Conservation (phyloP, 2,329 filamentous ascomycete genomes). For the Gaeumannomyces sp. region DNA sequence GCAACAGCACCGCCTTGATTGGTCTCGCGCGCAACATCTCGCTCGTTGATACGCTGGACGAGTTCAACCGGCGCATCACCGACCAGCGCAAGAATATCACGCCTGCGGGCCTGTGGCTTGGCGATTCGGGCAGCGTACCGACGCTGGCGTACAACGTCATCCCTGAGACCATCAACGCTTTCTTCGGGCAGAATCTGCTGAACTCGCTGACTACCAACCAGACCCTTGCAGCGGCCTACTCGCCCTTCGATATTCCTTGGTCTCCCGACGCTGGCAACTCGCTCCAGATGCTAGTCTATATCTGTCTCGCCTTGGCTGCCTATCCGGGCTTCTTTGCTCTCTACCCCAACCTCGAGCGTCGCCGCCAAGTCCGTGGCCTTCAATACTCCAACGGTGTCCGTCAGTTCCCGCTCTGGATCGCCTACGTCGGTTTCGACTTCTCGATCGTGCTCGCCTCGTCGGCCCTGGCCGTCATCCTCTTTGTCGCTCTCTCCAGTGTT, state of each 20-base stretch:
- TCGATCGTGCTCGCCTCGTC: constrained; percentile 62
- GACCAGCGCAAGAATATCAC: constrained; percentile 60
- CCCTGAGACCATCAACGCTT: constrained; percentile 43
- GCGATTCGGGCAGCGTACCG: constrained; percentile 45
- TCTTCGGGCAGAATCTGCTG: constrained; percentile 61
- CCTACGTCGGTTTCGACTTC: constrained; percentile 78
- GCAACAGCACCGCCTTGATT: neutral
- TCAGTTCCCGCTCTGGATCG: constrained; percentile 75
- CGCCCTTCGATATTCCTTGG: constrained; percentile 70
- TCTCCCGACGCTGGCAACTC: constrained; percentile 62
- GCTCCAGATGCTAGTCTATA: constrained; percentile 75
- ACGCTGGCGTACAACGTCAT: constrained; percentile 69
- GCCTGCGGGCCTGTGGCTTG: constrained; percentile 76
- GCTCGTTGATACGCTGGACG: constrained; percentile 55
- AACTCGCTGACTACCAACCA: constrained; percentile 61
- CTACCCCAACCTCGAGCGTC: constrained; percentile 80
- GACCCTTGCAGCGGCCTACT: constrained; percentile 65
- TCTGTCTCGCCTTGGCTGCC: constrained; percentile 68
- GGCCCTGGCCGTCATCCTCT: constrained; percentile 62
- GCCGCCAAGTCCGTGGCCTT: constrained; percentile 71
- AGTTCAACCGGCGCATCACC: constrained; percentile 62
- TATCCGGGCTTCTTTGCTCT: constrained; percentile 84
- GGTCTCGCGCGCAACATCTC: constrained; percentile 29
- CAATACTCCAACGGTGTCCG: constrained; percentile 91
- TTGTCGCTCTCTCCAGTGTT: constrained; percentile 54